phyloP scores from a whole-genome alignment of 2,329 filamentous ascomycete species.

The Penicillium italicum region DNA sequence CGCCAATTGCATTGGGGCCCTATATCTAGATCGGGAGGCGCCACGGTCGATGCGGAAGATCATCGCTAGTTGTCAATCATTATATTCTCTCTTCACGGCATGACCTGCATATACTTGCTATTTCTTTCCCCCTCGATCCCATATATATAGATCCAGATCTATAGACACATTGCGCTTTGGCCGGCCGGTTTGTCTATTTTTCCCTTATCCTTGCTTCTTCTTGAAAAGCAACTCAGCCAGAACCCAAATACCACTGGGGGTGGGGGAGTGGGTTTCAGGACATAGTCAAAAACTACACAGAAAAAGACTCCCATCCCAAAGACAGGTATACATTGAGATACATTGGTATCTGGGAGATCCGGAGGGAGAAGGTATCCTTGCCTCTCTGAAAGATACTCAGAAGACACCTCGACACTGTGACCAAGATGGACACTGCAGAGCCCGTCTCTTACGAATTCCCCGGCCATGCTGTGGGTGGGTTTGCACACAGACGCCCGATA shows the following conservation, averaged over 20 bases:
- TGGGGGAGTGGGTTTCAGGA: not conserved
- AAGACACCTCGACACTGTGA: not conserved
- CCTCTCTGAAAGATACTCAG: not conserved
- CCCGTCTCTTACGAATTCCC: slow-evolving; percentile 41
- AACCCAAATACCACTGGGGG: slow-evolving; percentile 5
- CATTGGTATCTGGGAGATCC: not conserved
- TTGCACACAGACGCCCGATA: slow-evolving; percentile 39
- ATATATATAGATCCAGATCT: slow-evolving; percentile 14
- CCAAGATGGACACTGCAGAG: slow-evolving; percentile 40
- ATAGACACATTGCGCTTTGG: slow-evolving; percentile 10
- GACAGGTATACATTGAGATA: slow-evolving; percentile 6
- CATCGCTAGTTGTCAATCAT: slow-evolving; percentile 22
- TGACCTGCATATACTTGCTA: slow-evolving; percentile 16
- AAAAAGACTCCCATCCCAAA: not conserved
- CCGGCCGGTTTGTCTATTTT: slow-evolving; percentile 12
- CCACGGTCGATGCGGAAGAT: slow-evolving; percentile 21
- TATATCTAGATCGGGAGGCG: slow-evolving; percentile 15
- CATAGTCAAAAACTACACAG: not conserved
- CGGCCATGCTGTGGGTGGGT: slow-evolving; percentile 35
- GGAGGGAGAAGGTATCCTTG: slow-evolving; percentile 1
- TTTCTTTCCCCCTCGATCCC: not conserved
- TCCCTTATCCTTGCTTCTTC: slow-evolving; percentile 9
- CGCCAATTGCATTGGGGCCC: slow-evolving; percentile 24
- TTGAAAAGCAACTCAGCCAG: slow-evolving; percentile 8
- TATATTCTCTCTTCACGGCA: slow-evolving; percentile 8